phyloP scores from a whole-genome alignment of 2,329 filamentous ascomycete species.

The Sporothrix luriei region DNA sequence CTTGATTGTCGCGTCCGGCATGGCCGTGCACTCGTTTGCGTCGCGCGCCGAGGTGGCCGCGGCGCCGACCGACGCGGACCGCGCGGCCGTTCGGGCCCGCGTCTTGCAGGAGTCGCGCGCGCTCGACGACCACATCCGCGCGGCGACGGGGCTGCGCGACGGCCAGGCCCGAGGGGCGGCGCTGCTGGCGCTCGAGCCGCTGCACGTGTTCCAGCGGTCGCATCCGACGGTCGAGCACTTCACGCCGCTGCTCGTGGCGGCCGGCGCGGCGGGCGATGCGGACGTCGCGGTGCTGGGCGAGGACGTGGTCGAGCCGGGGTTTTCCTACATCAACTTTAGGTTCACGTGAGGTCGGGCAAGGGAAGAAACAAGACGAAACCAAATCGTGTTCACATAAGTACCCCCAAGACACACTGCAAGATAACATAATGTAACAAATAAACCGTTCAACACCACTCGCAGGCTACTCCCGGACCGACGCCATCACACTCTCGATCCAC shows the following conservation, averaged over 20 bases:
- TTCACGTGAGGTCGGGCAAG: background rate
- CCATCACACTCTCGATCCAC: constrained; percentile 62
- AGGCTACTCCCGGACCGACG: constrained; percentile 35
- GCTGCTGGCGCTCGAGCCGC: constrained; percentile 25
- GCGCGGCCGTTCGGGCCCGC: background rate
- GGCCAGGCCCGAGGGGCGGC: constrained; percentile 7
- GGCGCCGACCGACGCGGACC: background rate
- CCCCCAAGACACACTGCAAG: background rate
- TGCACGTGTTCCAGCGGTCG: constrained; percentile 30
- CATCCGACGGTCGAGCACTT: constrained; percentile 32
- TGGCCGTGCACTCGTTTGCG: constrained; percentile 30
- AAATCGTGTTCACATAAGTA: background rate
- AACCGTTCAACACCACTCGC: background rate
- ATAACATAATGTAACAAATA: background rate
- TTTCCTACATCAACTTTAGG: constrained; percentile 25
- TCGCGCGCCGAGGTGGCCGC: constrained; percentile 24
- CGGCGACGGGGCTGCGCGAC: background rate
- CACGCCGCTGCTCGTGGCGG: constrained; percentile 21
- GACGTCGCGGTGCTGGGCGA: constrained; percentile 22
- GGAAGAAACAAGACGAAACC: background rate
- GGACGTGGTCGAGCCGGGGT: constrained; percentile 24
- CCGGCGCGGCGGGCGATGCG: constrained; percentile 25
- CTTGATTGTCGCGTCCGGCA: constrained; percentile 24
- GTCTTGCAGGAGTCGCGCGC: constrained; percentile 22
- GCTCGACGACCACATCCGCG: constrained; percentile 22